phyloP scores from a whole-genome alignment of 2,329 filamentous ascomycete species.

The Trichophyton schoenleinii region DNA sequence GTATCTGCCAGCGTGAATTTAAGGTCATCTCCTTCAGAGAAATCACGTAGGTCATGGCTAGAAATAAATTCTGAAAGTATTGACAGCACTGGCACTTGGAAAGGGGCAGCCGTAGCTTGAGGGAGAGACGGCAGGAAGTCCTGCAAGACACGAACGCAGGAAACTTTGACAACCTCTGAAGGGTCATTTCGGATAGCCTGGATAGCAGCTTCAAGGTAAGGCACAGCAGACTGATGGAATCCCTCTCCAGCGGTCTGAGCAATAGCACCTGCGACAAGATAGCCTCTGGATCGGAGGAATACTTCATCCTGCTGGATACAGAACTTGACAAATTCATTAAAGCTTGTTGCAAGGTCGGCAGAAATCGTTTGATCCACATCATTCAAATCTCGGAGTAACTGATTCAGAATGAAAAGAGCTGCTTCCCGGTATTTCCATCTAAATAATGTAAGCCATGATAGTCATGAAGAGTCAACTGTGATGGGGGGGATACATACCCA shows the following conservation, averaged over 20 bases:
- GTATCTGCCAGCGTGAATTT: constrained; percentile 83
- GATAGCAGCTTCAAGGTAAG: constrained; percentile 48
- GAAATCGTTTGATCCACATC: constrained; percentile 64
- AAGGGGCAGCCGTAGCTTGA: constrained; percentile 37
- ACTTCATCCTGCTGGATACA: constrained; percentile 58
- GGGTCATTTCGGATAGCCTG: constrained; percentile 62
- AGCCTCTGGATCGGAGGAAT: constrained; percentile 75
- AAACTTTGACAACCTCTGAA: constrained; percentile 81
- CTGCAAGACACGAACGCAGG: constrained; percentile 78
- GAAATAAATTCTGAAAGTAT: constrained; percentile 61
- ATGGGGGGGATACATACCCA: constrained; percentile 20
- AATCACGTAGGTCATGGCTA: constrained; percentile 65
- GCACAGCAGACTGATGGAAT: constrained; percentile 32
- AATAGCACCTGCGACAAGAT: constrained; percentile 70
- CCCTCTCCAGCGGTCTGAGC: constrained; percentile 53
- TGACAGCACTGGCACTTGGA: constrained; percentile 49
- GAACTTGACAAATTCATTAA: constrained; percentile 68
- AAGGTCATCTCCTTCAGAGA: constrained; percentile 81
- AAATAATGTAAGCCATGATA: constrained; percentile 16
- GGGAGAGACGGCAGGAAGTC: constrained; percentile 47
- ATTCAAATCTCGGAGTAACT: constrained; percentile 69
- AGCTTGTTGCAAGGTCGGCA: constrained; percentile 55
- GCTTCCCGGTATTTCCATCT: constrained; percentile 63
- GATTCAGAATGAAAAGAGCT: constrained; percentile 71
- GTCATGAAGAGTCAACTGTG: constrained; percentile 4